Percentiles rank a stretch among this genome's conserved stretches.
Evolutionary conservation across 2,329 filamentous ascomycete genomes (phyloP).

Genomic region (Meredithiella fracta): DNA sequence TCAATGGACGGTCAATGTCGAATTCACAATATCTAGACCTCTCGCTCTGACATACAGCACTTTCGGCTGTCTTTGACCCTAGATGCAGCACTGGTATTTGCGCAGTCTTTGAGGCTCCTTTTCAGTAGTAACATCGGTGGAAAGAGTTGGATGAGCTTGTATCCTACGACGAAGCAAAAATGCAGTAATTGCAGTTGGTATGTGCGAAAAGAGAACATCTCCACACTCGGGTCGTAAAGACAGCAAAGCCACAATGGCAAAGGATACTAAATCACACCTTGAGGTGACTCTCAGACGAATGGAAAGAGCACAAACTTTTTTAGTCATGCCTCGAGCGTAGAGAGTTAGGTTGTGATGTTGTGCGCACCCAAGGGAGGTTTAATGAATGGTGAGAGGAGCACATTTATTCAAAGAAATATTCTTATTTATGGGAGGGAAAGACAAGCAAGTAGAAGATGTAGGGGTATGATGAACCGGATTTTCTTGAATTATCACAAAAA

Average conservation of each 20-base stretch:
- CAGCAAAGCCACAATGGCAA: background rate
- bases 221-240: background rate
- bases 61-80: background rate
- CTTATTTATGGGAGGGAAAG: no score
- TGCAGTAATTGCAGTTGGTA: background rate
- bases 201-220: background rate
- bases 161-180: background rate
- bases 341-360: background rate
- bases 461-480: no score
- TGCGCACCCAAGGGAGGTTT: background rate
- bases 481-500: background rate
- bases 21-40: background rate
- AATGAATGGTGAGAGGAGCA: no score
- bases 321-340: background rate
- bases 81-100: background rate
- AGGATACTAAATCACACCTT: background rate
- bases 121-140: background rate
- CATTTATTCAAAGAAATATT: no score
- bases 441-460: no score
- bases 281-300: background rate
- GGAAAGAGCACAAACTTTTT: background rate
- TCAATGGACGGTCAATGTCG: no score
- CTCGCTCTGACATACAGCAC: background rate
- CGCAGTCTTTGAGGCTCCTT: background rate
- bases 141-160: no score